These are phyloP conservation scores for Porcisia hertigi DNA, from an alignment of 208 protist species.

Conservation along the genomic window DNA sequence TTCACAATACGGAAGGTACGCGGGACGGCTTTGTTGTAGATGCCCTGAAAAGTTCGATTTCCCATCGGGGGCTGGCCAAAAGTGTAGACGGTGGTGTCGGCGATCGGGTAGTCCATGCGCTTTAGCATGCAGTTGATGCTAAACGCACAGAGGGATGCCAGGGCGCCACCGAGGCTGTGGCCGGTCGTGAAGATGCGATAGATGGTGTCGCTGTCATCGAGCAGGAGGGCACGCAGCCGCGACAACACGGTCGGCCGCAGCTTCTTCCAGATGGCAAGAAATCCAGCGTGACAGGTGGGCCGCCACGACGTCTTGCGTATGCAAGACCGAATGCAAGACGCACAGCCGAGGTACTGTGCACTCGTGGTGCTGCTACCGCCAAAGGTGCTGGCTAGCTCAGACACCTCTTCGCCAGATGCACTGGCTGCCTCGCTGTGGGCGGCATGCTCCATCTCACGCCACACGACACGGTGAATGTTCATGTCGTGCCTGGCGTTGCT, in stretches of 20 bases:
- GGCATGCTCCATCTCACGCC: constrained; percentile 68
- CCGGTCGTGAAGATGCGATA: constrained; percentile 87
- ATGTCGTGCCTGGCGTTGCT: constrained; percentile 83
- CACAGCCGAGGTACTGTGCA: constrained; percentile 33
- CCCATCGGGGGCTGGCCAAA: constrained; percentile 89
- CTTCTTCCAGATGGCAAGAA: constrained; percentile 80
- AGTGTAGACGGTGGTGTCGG: constrained; percentile 88
- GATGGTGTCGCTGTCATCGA: constrained; percentile 38
- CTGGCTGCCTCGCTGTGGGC: background rate
- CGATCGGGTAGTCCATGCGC: constrained; percentile 61
- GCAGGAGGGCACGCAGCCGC: constrained; percentile 47
- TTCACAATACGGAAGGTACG: constrained; percentile 89
- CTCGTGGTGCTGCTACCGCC: constrained; percentile 19
- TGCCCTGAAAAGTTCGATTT: constrained; percentile 66
- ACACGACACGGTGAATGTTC: constrained; percentile 66
- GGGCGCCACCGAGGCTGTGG: constrained; percentile 87
- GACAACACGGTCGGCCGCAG: constrained; percentile 57
- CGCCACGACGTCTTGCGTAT: constrained; percentile 31
- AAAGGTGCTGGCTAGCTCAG: constrained; percentile 12
- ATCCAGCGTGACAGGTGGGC: constrained; percentile 84
- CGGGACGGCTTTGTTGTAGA: constrained; percentile 83
- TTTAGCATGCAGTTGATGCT: constrained; percentile 56
- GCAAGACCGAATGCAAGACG: constrained; percentile 29
- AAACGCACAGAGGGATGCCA: constrained; percentile 90
- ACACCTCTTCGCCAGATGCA: background rate